phyloP scores from a whole-genome alignment of 2,329 filamentous ascomycete species.

The Drechslera avenae region DNA sequence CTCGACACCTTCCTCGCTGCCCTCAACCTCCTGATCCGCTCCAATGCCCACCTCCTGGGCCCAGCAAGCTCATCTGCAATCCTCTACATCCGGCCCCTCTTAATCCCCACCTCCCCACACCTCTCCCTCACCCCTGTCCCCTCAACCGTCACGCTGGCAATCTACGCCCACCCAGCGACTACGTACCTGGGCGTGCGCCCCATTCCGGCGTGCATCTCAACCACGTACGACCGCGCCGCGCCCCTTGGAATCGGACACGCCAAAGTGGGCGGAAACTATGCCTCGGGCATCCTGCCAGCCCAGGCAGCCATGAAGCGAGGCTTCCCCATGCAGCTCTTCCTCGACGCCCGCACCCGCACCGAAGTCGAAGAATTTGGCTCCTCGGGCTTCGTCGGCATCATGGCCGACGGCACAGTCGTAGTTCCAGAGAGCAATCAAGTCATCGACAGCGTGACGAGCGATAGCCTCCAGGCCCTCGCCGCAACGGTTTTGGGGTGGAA shows the following conservation, averaged over 20 bases:
- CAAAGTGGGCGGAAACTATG: slow-evolving; percentile 49
- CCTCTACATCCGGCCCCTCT: slow-evolving; percentile 46
- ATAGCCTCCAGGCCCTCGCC: slow-evolving; percentile 31
- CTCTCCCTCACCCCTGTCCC: slow-evolving; percentile 29
- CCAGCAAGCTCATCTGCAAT: slow-evolving; percentile 35
- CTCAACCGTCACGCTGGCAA: slow-evolving; percentile 35
- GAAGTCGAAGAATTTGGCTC: slow-evolving; percentile 48
- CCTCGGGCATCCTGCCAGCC: slow-evolving; percentile 42
- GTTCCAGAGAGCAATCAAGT: slow-evolving; percentile 37
- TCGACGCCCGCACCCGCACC: slow-evolving; percentile 39
- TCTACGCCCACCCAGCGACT: slow-evolving; percentile 37
- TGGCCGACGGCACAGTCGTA: slow-evolving; percentile 30
- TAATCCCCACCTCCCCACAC: slow-evolving; percentile 37
- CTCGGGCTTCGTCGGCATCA: slow-evolving; percentile 43
- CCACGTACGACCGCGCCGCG: slow-evolving; percentile 46
- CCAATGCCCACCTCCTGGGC: slow-evolving; percentile 34
- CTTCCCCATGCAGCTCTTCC: slow-evolving; percentile 42
- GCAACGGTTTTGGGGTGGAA: slow-evolving; percentile 40
- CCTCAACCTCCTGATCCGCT: slow-evolving; percentile 30
- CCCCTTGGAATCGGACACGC: slow-evolving; percentile 40
- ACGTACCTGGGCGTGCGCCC: slow-evolving; percentile 35
- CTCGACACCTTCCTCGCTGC: slow-evolving; percentile 34
- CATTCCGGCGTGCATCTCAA: slow-evolving; percentile 38
- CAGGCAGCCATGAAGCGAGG: slow-evolving; percentile 39
- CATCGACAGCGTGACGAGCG: slow-evolving; percentile 40